Conservation (phyloP, 106 monocot species). For the Posidonia australis region DNA sequence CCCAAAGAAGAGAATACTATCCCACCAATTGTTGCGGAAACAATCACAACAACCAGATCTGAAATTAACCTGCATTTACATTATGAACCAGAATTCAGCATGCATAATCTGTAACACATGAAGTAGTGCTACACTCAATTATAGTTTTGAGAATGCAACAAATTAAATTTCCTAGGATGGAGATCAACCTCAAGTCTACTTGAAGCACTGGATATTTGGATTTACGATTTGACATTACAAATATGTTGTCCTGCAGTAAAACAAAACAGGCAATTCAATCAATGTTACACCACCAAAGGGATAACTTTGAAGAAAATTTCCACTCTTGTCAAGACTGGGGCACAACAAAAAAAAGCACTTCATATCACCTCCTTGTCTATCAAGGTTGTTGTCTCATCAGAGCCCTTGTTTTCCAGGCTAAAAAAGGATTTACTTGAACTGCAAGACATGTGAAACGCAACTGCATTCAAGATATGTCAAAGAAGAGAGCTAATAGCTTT, state of each 20-base stretch:
- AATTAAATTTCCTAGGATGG: background rate
- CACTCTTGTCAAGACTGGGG: background rate
- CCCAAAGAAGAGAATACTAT: constrained; percentile 80
- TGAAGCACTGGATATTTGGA: constrained; percentile 95
- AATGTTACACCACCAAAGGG: background rate
- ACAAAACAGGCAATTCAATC: background rate
- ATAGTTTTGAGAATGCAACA: background rate
- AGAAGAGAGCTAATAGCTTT: background rate
- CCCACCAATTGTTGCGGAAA: constrained; percentile 94
- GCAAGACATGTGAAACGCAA: constrained; percentile 4
- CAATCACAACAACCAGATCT: constrained; percentile 93
- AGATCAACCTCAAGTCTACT: constrained; percentile 76
- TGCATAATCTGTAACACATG: background rate
- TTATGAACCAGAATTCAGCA: background rate
- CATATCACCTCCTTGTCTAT: constrained; percentile 77
- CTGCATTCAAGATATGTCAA: background rate
- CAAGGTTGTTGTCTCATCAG: constrained; percentile 86
- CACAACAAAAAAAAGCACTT: background rate
- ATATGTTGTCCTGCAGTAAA: constrained; percentile 71
- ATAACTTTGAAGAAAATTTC: background rate
- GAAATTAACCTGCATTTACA: constrained; percentile 69
- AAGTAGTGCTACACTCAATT: background rate
- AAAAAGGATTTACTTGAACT: constrained; percentile 72
- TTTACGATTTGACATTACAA: constrained; percentile 97
- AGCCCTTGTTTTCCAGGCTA: constrained; percentile 64